Evolutionary conservation across 2,329 filamentous ascomycete genomes (phyloP).

Genomic region (Claviceps paspali): DNA sequence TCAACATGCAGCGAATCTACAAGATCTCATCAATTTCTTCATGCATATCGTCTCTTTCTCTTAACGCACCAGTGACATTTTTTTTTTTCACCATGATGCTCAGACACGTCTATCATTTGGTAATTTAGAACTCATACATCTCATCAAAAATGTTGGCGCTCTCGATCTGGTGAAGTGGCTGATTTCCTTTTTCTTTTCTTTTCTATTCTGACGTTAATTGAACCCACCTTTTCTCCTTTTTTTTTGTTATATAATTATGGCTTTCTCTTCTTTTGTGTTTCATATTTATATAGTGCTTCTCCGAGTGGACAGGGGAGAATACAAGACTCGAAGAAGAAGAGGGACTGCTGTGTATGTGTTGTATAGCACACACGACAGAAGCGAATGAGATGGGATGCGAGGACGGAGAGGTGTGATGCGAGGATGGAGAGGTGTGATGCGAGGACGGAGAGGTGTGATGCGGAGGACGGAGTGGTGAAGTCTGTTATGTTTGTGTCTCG

Average conservation of each 20-base stretch:
- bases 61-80: neutral
- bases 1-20: neutral
- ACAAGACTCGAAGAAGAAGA: neutral
- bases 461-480: no score
- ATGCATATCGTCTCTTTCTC: neutral
- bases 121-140: neutral
- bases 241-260: neutral
- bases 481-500: no score
- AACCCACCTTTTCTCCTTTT: neutral
- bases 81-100: neutral
- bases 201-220: neutral
- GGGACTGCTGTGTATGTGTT: constrained; percentile 6
- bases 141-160: neutral
- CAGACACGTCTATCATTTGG: neutral
- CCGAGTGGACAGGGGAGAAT: neutral
- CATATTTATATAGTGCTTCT: constrained; percentile 1
- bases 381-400: neutral
- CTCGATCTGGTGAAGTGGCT: neutral
- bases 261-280: constrained; percentile 1
- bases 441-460: neutral
- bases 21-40: neutral
- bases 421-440: neutral
- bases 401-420: neutral
- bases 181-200: constrained; percentile 3
- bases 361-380: constrained; percentile 4